Conservation (phyloP, 192 early-diverging fungal genomes). For the Pilobolus umbonatus region DNA sequence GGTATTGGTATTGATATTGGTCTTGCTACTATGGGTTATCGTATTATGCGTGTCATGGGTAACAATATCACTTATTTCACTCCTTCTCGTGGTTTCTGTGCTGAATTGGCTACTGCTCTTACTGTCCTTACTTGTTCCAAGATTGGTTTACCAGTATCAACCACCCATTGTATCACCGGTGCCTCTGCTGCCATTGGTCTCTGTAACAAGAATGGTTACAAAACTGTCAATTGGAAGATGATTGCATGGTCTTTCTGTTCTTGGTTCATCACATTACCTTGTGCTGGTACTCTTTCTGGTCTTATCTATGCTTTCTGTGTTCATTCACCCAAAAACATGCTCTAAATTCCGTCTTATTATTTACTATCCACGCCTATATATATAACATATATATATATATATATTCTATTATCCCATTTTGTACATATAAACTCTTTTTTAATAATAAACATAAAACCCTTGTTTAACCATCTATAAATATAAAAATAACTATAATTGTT, state of each 20-base stretch:
- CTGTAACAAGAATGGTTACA: constrained; percentile 54
- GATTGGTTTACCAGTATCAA: constrained; percentile 75
- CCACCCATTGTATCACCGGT: constrained; percentile 81
- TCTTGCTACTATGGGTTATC: constrained; percentile 69
- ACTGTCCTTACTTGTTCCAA: constrained; percentile 79
- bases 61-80: constrained; percentile 83
- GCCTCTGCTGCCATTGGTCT: constrained; percentile 72
- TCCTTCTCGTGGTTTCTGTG: constrained; percentile 75
- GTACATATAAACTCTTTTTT: no score
- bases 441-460: no score
- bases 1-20: constrained; percentile 75
- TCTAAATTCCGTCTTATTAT: no score
- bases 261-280: constrained; percentile 75
- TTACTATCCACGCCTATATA: background rate
- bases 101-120: constrained; percentile 71
- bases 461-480: no score
- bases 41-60: constrained; percentile 73
- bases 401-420: no score
- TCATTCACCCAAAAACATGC: constrained; percentile 46
- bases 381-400: background rate
- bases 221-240: constrained; percentile 73
- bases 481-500: no score
- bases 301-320: constrained; percentile 62
- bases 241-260: constrained; percentile 59
- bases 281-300: constrained; percentile 61